Conservation (phyloP, 2,329 filamentous ascomycete genomes). For the Verticillium nubilum region DNA sequence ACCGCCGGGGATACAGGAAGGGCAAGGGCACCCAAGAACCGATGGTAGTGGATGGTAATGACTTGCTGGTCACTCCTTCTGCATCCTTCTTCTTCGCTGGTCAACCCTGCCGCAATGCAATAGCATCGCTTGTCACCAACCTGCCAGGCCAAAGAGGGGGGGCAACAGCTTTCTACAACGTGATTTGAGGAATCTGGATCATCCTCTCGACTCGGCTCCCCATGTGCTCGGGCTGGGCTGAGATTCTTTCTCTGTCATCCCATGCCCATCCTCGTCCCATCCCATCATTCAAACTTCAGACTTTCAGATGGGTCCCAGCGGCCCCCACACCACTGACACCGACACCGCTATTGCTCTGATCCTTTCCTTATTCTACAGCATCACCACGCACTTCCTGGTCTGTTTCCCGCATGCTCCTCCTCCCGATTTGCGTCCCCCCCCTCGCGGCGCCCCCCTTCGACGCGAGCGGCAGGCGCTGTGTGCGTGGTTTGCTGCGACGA, state of each 20-base stretch:
- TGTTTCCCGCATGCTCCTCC: background rate
- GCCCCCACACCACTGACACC: background rate
- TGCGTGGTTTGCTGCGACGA: background rate
- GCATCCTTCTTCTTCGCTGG: too few species aligned
- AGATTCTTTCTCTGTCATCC: background rate
- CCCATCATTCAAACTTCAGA: background rate
- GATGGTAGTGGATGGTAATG: background rate
- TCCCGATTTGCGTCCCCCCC: background rate
- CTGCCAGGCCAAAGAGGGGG: background rate
- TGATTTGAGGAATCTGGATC: background rate
- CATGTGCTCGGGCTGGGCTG: background rate
- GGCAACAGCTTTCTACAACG: background rate
- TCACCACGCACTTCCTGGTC: background rate
- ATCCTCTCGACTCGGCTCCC: background rate
- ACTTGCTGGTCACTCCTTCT: too few species aligned
- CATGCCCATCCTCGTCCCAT: background rate
- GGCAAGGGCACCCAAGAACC: background rate
- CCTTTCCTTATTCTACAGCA: background rate
- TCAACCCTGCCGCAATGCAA: background rate
- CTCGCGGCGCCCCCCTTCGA: background rate
- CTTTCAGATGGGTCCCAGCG: background rate
- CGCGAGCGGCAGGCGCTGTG: background rate
- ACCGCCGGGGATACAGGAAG: background rate
- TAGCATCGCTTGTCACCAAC: background rate
- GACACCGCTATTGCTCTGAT: background rate